Conservation (phyloP, 208 protist genomes). For the Leishmania mexicana region DNA sequence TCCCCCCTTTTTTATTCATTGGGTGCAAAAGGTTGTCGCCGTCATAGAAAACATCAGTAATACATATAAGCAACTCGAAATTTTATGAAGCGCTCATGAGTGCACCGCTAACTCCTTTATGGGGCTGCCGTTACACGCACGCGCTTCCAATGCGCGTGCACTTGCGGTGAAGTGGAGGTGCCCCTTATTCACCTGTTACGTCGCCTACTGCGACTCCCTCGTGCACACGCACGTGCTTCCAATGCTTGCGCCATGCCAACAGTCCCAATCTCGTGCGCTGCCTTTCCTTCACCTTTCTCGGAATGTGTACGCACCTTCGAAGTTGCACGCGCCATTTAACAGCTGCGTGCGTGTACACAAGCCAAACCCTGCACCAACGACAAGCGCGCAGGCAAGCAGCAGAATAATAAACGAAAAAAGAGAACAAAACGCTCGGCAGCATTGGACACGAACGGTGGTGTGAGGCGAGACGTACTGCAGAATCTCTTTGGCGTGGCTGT, state of each 20-base stretch:
- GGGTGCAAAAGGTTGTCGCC: background rate
- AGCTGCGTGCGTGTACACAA: background rate
- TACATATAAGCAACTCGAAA: background rate
- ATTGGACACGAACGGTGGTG: background rate
- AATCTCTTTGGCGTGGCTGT: background rate
- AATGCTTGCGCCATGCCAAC: background rate
- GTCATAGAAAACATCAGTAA: background rate
- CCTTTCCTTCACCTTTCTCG: background rate
- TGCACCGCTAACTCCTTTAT: background rate
- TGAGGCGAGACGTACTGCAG: background rate
- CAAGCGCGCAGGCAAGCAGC: background rate
- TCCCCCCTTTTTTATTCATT: conserved; percentile 5
- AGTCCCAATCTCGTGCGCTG: background rate
- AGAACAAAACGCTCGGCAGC: background rate
- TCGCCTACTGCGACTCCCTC: background rate
- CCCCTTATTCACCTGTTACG: background rate
- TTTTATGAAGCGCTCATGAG: background rate
- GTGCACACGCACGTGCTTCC: background rate
- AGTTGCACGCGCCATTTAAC: background rate
- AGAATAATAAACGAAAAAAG: too few relatives aligned
- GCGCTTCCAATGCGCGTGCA: background rate
- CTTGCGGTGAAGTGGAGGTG: background rate
- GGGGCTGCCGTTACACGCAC: background rate
- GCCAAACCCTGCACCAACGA: background rate
- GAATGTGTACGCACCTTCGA: background rate